Evolutionary conservation across 768 basidiomycete species (phyloP).

Genomic region (Trametes cubensis): DNA sequence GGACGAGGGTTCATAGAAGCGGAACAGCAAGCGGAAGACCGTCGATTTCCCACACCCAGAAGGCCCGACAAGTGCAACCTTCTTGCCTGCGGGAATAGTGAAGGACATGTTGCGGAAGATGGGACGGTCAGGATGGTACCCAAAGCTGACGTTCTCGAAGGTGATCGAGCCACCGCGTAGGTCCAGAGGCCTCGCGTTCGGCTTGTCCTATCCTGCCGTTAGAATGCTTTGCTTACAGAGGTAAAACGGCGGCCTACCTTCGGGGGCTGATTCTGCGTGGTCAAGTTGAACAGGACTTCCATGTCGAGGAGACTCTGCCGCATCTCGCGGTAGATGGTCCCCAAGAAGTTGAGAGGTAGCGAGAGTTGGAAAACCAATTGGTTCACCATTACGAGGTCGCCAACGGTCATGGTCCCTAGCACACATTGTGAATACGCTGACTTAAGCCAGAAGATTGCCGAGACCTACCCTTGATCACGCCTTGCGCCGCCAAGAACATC

Average conservation of each 20-base stretch:
- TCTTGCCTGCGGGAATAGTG: constrained; percentile 92
- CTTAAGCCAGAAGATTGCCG: neutral
- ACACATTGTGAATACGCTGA: neutral
- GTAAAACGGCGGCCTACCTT: constrained; percentile 44
- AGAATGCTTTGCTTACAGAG: neutral
- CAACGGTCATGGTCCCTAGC: constrained; percentile 94
- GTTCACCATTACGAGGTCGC: constrained; percentile 99
- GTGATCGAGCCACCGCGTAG: constrained; percentile 85
- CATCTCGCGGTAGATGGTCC: constrained; percentile 96
- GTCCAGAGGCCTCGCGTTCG: constrained; percentile 64
- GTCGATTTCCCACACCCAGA: constrained; percentile 98
- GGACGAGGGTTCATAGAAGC: constrained; percentile 86
- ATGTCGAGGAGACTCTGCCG: constrained; percentile 96
- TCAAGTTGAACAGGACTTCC: constrained; percentile 92
- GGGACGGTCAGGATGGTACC: constrained; percentile 87
- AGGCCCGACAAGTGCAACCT: constrained; percentile 95
- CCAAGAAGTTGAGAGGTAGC: constrained; percentile 94
- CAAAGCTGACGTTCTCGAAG: constrained; percentile 91
- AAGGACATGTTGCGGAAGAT: constrained; percentile 91
- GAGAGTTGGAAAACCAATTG: constrained; percentile 98
- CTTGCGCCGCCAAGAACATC: constrained; percentile 97
- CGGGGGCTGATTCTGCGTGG: constrained; percentile 74
- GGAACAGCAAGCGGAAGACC: constrained; percentile 83
- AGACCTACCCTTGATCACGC: constrained; percentile 77
- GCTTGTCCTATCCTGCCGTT: constrained; percentile 55